Base-by-base conservation (phyloP, 2,329 filamentous ascomycete genomes). In the Aspergillus udagawae region DNA sequence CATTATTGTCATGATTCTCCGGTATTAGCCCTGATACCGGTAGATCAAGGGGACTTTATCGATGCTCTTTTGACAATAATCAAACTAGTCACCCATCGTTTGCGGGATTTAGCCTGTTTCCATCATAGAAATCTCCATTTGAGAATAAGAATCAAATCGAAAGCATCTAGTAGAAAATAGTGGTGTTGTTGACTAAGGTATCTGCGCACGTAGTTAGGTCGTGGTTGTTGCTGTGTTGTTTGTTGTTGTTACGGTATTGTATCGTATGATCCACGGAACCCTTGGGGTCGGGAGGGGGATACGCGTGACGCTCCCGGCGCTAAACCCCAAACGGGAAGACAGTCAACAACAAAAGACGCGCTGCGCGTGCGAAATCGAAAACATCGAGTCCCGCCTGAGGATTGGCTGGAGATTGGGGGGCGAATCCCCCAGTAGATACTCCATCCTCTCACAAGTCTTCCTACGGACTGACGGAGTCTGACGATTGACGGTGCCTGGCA, bases 311-410 rank as follows among this genome's bases (percentile, higher is more conserved):
- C 56, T 55, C 58, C 58, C 62, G 59, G 61, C 61, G 52, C 68
- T 71, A 71, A 63, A 52, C 67, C 63, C n/a, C 27, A 66, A 58
- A 52, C 6, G 32, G 45, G 58, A 25, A 25, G 47, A 56, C 21
- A 60, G 57, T 65, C 67, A 67, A 68, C 66, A 69, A 70, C 68
- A 68, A 67, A 67, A 62, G 67, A 70, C 66, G 67, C 68, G 68
- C 61, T 57, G 63, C 66, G 67, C 65, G 63, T 57, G 48, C 23
- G 51, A 56, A 53, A 60, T n/a, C 14, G 8, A 57, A 55, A 62
- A 64, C 61, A 61, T 57, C 60, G 42, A 62, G 59, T 60, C 62
- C 59, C 60, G 54, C 60, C 38, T 55, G 47, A 56, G 55, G 57
- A 61, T 61, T 60, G 61, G 59, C 50, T 53, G 49, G 32, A 21